Evolutionary conservation across 2,329 filamentous ascomycete genomes (phyloP).

Genomic region (Nigrospora oryzae): DNA sequence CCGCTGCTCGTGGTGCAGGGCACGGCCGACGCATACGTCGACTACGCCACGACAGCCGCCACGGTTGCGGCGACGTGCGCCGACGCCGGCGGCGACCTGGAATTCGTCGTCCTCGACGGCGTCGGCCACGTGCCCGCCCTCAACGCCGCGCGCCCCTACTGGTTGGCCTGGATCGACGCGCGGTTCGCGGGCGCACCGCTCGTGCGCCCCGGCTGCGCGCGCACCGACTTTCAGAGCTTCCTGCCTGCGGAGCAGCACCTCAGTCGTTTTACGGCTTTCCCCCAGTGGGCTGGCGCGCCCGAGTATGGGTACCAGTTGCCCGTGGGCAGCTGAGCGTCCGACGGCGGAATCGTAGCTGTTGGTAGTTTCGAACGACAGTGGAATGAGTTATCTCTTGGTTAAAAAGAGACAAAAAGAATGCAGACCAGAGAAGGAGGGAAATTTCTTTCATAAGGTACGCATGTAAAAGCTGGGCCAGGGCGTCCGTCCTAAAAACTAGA

Average conservation of each 20-base stretch:
- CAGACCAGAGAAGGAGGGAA: too few species aligned
- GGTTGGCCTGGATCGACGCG: slow-evolving; percentile 14
- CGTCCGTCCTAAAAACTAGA: too few species aligned
- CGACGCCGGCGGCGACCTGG: slow-evolving; percentile 1
- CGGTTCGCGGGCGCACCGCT: slow-evolving; percentile 8
- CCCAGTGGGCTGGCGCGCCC: slow-evolving; percentile 10
- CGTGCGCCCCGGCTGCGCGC: slow-evolving; percentile 5
- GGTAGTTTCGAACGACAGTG: too few species aligned
- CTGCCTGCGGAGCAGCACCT: slow-evolving; percentile 7
- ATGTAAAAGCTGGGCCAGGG: too few species aligned
- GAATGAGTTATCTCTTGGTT: too few species aligned
- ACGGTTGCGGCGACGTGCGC: slow-evolving; percentile 8
- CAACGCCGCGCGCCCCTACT: slow-evolving; percentile 10
- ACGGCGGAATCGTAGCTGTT: too few species aligned
- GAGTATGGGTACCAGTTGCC: slow-evolving; percentile 10
- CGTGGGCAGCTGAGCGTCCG: slow-evolving; percentile 5
- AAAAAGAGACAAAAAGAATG: too few species aligned
- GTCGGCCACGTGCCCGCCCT: slow-evolving; percentile 11
- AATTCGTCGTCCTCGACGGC: slow-evolving; percentile 12
- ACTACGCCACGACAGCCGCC: slow-evolving; percentile 5
- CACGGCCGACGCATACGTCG: slow-evolving; percentile 11
- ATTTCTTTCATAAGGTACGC: too few species aligned
- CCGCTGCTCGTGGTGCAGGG: slow-evolving; percentile 29
- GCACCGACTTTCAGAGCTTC: slow-evolving; percentile 8
- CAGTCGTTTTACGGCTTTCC: slow-evolving; percentile 7